Conservation (phyloP, 106 monocot species). For the Platanthera zijinensis region DNA sequence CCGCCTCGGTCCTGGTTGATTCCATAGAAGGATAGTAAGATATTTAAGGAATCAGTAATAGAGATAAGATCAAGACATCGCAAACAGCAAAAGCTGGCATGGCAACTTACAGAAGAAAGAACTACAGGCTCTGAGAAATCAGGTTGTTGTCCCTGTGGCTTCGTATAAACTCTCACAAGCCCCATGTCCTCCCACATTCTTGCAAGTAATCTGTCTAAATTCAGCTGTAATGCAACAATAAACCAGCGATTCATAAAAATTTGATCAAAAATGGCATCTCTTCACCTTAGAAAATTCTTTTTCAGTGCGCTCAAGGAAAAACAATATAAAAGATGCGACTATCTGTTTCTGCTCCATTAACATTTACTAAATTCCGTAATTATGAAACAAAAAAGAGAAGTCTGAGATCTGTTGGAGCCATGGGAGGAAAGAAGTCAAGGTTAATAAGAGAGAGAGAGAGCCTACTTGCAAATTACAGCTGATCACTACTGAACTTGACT, state of each 20-base stretch:
- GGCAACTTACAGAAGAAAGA: conserved; percentile 76
- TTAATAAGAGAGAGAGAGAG: conserved; percentile 5
- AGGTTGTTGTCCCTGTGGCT: conserved; percentile 98
- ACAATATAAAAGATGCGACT: not conserved
- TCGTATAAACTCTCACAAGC: conserved; percentile 90
- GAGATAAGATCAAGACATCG: not conserved
- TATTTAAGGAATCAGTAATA: not conserved
- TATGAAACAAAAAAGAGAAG: not conserved
- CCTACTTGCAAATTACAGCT: conserved; percentile 93
- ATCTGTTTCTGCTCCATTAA: not conserved
- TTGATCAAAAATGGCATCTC: not conserved
- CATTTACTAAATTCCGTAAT: not conserved
- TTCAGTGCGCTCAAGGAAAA: not conserved
- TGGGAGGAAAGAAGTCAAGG: not conserved
- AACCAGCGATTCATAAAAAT: not conserved
- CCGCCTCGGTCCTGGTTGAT: conserved; percentile 87
- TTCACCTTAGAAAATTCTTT: not conserved
- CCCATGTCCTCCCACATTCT: conserved; percentile 99
- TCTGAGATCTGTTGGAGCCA: not conserved
- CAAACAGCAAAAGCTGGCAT: not conserved
- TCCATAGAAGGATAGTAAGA: not conserved
- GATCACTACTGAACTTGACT: conserved; percentile 95
- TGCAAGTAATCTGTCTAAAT: conserved; percentile 91
- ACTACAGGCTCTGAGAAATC: conserved; percentile 93
- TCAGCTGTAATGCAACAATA: conserved; percentile 46